A percentile compares a stretch with the other conserved stretches of the same genome.
Evolutionary conservation across 768 basidiomycete species (phyloP).

Genomic region (Pleurotus cornucopiae): DNA sequence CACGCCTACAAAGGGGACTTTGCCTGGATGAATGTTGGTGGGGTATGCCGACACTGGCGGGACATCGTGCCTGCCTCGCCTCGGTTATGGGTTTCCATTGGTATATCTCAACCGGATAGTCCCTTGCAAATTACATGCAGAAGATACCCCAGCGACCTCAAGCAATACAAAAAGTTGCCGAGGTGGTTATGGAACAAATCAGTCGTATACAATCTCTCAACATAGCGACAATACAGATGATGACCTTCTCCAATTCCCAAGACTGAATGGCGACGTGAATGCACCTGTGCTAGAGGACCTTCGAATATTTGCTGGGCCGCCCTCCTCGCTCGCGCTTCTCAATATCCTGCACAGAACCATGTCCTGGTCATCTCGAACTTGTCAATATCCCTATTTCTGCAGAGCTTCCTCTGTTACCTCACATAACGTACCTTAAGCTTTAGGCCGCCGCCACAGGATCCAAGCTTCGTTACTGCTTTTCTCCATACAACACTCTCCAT

Average conservation of each 20-base stretch:
- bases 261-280: not conserved
- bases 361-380: not conserved
- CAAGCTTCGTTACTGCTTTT: not conserved
- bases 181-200: not conserved
- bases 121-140: not conserved
- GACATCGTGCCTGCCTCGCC: not conserved
- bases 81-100: not conserved
- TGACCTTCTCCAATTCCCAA: not conserved
- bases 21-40: not conserved
- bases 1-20: not conserved
- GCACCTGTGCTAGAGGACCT: not conserved
- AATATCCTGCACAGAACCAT: not conserved
- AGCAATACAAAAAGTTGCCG: not conserved
- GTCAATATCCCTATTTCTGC: not conserved
- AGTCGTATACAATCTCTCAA: not conserved
- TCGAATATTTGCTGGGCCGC: too few relatives aligned
- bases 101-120: not conserved
- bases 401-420: not conserved
- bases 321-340: not conserved
- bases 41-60: not conserved
- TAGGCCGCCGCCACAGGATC: too few relatives aligned
- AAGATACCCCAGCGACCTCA: not conserved
- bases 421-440: not conserved
- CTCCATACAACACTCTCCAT: not conserved
- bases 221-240: not conserved